Evolutionary conservation across 345 rosid species (phyloP).

Genomic region (Moricandia moricandioides): DNA sequence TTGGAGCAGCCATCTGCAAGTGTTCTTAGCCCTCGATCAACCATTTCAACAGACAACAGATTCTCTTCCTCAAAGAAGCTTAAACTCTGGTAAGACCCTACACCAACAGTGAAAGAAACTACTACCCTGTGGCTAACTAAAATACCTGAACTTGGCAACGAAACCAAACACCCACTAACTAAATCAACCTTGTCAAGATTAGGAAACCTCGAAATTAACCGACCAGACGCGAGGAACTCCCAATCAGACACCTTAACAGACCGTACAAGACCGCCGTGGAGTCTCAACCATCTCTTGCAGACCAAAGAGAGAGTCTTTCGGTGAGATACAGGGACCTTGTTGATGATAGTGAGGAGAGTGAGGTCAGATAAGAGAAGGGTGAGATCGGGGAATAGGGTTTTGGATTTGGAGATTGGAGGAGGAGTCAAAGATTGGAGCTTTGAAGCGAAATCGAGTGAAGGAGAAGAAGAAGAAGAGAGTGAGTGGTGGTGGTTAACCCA

Average conservation of each 20-base stretch:
- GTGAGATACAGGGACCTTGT: slow-evolving; percentile 55
- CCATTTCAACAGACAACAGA: slow-evolving; percentile 56
- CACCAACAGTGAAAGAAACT: slow-evolving; percentile 47
- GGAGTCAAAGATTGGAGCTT: slow-evolving; percentile 47
- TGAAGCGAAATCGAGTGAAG: slow-evolving; percentile 53
- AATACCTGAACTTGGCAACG: slow-evolving; percentile 56
- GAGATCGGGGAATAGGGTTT: slow-evolving; percentile 51
- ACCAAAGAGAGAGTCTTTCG: slow-evolving; percentile 44
- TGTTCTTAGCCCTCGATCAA: slow-evolving; percentile 57
- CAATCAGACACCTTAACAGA: slow-evolving; percentile 64
- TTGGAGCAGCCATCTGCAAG: slow-evolving; percentile 64
- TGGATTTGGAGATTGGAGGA: slow-evolving; percentile 39
- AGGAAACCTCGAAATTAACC: slow-evolving; percentile 62
- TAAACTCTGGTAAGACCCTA: slow-evolving; percentile 39
- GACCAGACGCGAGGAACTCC: slow-evolving; percentile 68
- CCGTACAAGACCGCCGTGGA: slow-evolving; percentile 69
- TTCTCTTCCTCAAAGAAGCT: slow-evolving; percentile 44
- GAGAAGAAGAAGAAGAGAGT: background rate
- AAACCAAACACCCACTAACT: slow-evolving; percentile 51
- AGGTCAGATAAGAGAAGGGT: slow-evolving; percentile 75
- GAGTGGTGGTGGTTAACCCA: slow-evolving; percentile 47
- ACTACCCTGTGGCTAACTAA: slow-evolving; percentile 43
- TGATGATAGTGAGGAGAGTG: slow-evolving; percentile 62
- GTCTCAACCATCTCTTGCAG: slow-evolving; percentile 80
- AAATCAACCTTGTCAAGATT: slow-evolving; percentile 65